Evolutionary conservation across 257 asterid genomes (phyloP), one percentile per base, ranked within the genome.

Genomic region (Orobanche coerulescens): DNA sequence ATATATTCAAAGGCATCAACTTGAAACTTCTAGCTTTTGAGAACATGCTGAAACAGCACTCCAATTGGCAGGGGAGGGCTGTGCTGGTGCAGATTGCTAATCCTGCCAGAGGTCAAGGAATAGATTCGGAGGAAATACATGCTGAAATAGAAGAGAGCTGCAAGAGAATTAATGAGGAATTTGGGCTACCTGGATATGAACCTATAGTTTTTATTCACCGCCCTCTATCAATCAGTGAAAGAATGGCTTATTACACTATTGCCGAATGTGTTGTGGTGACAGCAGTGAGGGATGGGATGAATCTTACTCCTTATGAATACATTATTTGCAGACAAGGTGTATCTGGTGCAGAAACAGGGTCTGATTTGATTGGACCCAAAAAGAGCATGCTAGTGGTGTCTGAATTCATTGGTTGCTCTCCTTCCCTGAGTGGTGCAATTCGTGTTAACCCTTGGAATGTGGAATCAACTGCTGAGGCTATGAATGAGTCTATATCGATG

Each of bases 281-380:
- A 44, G 95, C 95, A 51, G 92, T 86, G 44, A 73, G 95, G 74
- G 92, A 83, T 68, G 92, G 91, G 70, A 81, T 86, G 94, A 85
- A 85, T 66, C 71, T 85, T 63, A 82, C 80, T 10, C 94, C 94
- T 25, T 85, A 85, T 49, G 90, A 86, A 61, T 86, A 86, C 69
- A 84, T 84, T 37, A 85, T 86, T 15, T 79, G 87, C 61, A 80
- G 95, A 69, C 90, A 86, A 65, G 95, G 95, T 20, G 62, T 83
- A 49, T 59, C 84, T 44, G 76, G 79, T 51, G 76, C 73, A 50
- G 90, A 78, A 74, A 24, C 58, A 34, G 78, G 71, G 44, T 73
- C 81, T 56, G 69, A 67, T 64, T 58, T 71, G 71, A 59, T 58
- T 66, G 87, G 91, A 25, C 79, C 87, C 16, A 78, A 75, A 74